Conservation (phyloP, 2,329 filamentous ascomycete species). For the Atkinsonella texensis region DNA sequence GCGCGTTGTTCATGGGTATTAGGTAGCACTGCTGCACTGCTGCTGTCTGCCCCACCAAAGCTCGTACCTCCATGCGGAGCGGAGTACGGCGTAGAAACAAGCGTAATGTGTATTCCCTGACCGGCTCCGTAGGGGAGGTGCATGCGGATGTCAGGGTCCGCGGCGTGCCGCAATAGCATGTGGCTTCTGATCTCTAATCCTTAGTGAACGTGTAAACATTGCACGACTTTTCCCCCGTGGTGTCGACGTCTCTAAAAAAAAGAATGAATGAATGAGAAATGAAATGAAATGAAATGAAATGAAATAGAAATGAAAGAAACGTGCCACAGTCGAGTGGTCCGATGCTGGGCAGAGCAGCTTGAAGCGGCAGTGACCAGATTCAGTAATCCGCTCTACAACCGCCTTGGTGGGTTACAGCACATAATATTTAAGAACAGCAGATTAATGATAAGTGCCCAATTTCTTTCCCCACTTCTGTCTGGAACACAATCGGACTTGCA, state of each 20-base stretch:
- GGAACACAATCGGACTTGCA: neutral
- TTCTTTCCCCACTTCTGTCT: too few relatives aligned
- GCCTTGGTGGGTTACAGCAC: neutral
- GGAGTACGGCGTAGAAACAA: too few relatives aligned
- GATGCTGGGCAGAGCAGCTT: neutral
- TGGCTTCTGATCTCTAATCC: neutral
- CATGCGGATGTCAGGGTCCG: neutral
- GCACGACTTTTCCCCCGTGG: neutral
- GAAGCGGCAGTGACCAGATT: conserved; percentile 3
- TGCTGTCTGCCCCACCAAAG: too few relatives aligned
- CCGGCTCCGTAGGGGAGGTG: neutral
- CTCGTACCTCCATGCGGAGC: too few relatives aligned
- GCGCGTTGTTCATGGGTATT: too few relatives aligned
- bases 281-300: too few relatives aligned
- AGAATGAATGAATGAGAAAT: too few relatives aligned
- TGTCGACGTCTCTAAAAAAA: neutral
- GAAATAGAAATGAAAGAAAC: too few relatives aligned
- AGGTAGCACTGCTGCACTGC: too few relatives aligned
- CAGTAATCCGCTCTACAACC: neutral
- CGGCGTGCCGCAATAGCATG: neutral
- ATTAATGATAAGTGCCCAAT: too few relatives aligned
- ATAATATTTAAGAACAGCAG: neutral
- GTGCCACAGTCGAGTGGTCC: neutral
- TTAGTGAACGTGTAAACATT: neutral
- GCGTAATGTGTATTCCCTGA: neutral